Evolutionary conservation across 257 asterid species (phyloP).

Genomic region (Lantana camara): DNA sequence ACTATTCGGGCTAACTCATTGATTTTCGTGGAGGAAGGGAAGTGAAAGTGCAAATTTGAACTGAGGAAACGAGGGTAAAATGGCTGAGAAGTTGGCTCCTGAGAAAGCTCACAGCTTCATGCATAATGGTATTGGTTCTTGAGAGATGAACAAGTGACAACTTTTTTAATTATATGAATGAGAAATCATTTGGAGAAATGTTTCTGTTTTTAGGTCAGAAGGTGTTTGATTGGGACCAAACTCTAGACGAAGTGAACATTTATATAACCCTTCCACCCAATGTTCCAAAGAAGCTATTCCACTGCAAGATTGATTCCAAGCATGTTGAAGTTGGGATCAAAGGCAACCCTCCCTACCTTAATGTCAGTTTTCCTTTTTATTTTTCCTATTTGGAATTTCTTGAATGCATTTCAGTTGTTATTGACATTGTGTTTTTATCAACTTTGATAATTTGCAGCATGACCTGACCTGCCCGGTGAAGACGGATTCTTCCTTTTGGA

Average conservation of each 20-base stretch:
- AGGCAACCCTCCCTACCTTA: constrained; percentile 94
- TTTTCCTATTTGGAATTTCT: not conserved
- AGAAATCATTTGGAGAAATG: constrained; percentile 7
- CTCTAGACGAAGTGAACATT: constrained; percentile 93
- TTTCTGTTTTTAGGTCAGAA: constrained; percentile 67
- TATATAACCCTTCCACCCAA: constrained; percentile 79
- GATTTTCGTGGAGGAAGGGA: not conserved
- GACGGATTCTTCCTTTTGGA: constrained; percentile 96
- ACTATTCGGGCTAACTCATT: constrained; percentile 11
- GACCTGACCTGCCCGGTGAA: constrained; percentile 81
- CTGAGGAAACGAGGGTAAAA: constrained; percentile 31
- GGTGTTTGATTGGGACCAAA: constrained; percentile 99
- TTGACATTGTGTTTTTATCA: constrained; percentile 6
- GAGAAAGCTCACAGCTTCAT: constrained; percentile 70
- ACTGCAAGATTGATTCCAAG: constrained; percentile 72
- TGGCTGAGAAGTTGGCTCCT: constrained; percentile 91
- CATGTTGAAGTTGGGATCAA: constrained; percentile 93
- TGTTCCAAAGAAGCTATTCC: constrained; percentile 85
- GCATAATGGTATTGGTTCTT: constrained; percentile 60
- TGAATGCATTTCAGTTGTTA: not conserved
- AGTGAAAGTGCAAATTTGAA: not conserved
- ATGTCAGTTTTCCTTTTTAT: constrained; percentile 42
- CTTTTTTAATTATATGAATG: not conserved
- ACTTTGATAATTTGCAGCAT: constrained; percentile 51
- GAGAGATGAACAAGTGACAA: not conserved